These are phyloP conservation scores for Talaromyces pinophilus DNA, from an alignment of 2,329 filamentous ascomycete genomes.

Conservation along the genomic window DNA sequence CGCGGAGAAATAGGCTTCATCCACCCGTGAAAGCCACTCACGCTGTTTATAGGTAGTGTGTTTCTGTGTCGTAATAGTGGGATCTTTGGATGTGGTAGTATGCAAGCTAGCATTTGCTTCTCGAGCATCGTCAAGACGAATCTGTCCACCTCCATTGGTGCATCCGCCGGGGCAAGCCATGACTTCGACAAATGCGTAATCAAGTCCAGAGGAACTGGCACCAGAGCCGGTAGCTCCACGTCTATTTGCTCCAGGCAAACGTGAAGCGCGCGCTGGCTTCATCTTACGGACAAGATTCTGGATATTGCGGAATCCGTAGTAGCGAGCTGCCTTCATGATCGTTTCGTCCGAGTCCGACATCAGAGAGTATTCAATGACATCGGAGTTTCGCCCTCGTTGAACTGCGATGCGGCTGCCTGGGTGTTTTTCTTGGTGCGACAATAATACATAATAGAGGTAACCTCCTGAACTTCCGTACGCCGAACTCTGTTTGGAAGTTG, in stretches of 20 bases:
- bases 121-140: slow-evolving; percentile 79
- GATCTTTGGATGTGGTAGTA: slow-evolving; percentile 27
- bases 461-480: slow-evolving; percentile 81
- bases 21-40: slow-evolving; percentile 76
- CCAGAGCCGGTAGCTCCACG: slow-evolving; percentile 36
- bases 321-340: slow-evolving; percentile 79
- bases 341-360: slow-evolving; percentile 57
- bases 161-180: slow-evolving; percentile 99
- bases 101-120: slow-evolving; percentile 28
- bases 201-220: slow-evolving; percentile 45
- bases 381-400: slow-evolving; percentile 78
- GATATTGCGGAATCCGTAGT: slow-evolving; percentile 97
- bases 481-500: slow-evolving; percentile 43
- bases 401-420: slow-evolving; percentile 71
- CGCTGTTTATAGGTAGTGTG: slow-evolving; percentile 78
- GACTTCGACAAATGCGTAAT: slow-evolving; percentile 94
- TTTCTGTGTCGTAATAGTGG: slow-evolving; percentile 47
- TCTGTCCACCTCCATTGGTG: slow-evolving; percentile 94
- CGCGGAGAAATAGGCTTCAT: slow-evolving; percentile 86
- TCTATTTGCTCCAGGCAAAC: slow-evolving; percentile 66
- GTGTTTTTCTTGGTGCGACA: slow-evolving; percentile 68
- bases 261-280: slow-evolving; percentile 75
- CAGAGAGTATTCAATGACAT: slow-evolving; percentile 84
- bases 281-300: slow-evolving; percentile 93
- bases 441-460: slow-evolving; percentile 81